phyloP scores from a whole-genome alignment of 495 filamentous ascomycete species.

The Penicillium angulare region DNA sequence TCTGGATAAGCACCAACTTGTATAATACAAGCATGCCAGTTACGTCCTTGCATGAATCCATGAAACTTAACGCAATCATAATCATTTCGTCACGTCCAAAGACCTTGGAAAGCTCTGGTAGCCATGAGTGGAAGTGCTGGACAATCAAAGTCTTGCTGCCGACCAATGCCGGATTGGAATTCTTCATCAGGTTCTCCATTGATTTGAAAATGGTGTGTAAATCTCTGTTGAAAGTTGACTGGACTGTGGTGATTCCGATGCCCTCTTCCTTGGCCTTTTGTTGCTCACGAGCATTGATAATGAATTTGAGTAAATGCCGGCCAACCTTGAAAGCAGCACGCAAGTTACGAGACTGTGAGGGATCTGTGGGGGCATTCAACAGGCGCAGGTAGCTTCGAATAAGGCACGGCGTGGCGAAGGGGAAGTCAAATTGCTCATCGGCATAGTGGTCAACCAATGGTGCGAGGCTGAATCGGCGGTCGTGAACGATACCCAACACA shows the following conservation, averaged over 20 bases:
- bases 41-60: slow-evolving; percentile 84
- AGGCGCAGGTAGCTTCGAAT: slow-evolving; percentile 83
- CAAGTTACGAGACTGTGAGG: slow-evolving; percentile 76
- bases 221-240: slow-evolving; percentile 78
- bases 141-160: slow-evolving; percentile 94
- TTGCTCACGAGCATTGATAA: slow-evolving; percentile 82
- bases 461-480: slow-evolving; percentile 86
- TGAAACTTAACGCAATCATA: slow-evolving; percentile 86
- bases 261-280: slow-evolving; percentile 86
- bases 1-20: slow-evolving; percentile 88
- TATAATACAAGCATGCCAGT: slow-evolving; percentile 94
- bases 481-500: slow-evolving; percentile 89
- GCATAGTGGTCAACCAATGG: slow-evolving; percentile 90
- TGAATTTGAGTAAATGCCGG: slow-evolving; percentile 89
- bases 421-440: slow-evolving; percentile 87
- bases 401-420: slow-evolving; percentile 89
- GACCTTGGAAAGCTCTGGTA: slow-evolving; percentile 78
- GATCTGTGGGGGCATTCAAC: slow-evolving; percentile 72
- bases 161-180: slow-evolving; percentile 76
- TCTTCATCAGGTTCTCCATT: slow-evolving; percentile 84
- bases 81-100: slow-evolving; percentile 82
- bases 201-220: slow-evolving; percentile 84
- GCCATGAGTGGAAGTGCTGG: slow-evolving; percentile 95
- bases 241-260: slow-evolving; percentile 79
- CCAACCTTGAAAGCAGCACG: slow-evolving; percentile 95